Conservation (phyloP, 73 alveolate species). For the Paramecium tetraurelia region DNA sequence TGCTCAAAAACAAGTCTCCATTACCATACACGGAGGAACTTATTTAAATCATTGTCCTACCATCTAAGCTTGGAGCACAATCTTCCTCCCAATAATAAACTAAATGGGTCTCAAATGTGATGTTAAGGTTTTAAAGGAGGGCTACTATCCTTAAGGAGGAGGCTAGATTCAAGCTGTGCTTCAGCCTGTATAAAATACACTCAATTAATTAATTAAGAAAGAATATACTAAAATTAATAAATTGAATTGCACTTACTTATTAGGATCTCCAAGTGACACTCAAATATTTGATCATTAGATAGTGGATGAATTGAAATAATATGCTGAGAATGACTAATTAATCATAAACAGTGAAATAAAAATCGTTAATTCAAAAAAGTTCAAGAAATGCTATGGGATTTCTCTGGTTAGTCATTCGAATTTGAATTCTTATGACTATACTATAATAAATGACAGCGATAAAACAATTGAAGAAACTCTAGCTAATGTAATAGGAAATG, state of each 20-base stretch:
- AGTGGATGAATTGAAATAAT: not conserved
- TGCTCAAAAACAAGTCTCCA: not conserved
- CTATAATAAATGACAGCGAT: not conserved
- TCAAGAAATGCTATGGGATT: not conserved
- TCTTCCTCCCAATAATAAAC: not conserved
- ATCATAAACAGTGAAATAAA: not conserved
- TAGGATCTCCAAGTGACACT: not conserved
- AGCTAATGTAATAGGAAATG: not conserved
- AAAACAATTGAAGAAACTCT: not conserved
- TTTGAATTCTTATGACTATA: not conserved
- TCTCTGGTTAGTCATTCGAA: not conserved
- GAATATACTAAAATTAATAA: not conserved
- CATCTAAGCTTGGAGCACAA: not conserved
- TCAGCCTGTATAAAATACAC: not conserved
- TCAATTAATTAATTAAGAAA: not conserved
- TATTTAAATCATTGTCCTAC: slow-evolving; percentile 13
- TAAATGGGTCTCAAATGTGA: not conserved
- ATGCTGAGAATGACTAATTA: not conserved
- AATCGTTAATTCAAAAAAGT: not conserved
- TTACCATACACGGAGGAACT: not conserved
- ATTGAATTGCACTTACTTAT: not conserved
- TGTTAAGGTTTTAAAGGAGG: not conserved
- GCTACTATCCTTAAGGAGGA: not conserved
- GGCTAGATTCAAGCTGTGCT: not conserved
- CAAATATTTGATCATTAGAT: not conserved